Percentiles rank a stretch among this genome's conserved stretches.
These are phyloP conservation scores for Hyphopichia burtonii DNA, from an alignment of 1,139 yeast species.

Conservation along the genomic window DNA sequence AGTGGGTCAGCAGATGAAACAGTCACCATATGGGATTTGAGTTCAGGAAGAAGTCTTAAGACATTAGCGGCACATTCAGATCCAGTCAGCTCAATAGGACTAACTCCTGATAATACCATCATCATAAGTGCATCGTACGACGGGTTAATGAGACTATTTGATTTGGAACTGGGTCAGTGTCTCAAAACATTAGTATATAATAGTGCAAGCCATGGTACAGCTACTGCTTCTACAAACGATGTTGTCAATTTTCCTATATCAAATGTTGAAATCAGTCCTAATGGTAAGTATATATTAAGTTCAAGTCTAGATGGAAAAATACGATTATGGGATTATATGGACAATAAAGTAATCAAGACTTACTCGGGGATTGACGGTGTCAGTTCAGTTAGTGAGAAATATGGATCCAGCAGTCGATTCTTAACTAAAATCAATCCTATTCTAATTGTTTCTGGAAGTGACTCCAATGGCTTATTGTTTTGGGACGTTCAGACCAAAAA, in stretches of 20 bases:
- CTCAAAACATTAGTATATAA: slow-evolving; percentile 78
- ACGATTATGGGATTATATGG: slow-evolving; percentile 80
- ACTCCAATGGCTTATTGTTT: slow-evolving; percentile 53
- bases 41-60: slow-evolving; percentile 66
- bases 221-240: slow-evolving; percentile 56
- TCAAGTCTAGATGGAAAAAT: slow-evolving; percentile 79
- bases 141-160: slow-evolving; percentile 87
- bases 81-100: slow-evolving; percentile 74
- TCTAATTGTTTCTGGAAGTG: slow-evolving; percentile 66
- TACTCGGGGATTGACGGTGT: slow-evolving; percentile 40
- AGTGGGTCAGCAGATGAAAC: slow-evolving; percentile 92
- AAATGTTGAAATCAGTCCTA: slow-evolving; percentile 72
- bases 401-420: slow-evolving; percentile 50
- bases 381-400: slow-evolving; percentile 41
- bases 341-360: slow-evolving; percentile 75
- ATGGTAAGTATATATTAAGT: slow-evolving; percentile 76
- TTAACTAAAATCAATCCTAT: slow-evolving; percentile 33
- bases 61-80: slow-evolving; percentile 93
- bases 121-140: slow-evolving; percentile 88
- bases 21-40: slow-evolving; percentile 84
- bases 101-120: slow-evolving; percentile 78
- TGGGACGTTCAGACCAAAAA: slow-evolving; percentile 77
- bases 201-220: slow-evolving; percentile 57
- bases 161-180: slow-evolving; percentile 87
- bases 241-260: slow-evolving; percentile 65